A percentile compares a stretch with the other conserved stretches of the same genome.
Conservation (phyloP, 305 asterid species). For the Solanum aculeatissimum region DNA sequence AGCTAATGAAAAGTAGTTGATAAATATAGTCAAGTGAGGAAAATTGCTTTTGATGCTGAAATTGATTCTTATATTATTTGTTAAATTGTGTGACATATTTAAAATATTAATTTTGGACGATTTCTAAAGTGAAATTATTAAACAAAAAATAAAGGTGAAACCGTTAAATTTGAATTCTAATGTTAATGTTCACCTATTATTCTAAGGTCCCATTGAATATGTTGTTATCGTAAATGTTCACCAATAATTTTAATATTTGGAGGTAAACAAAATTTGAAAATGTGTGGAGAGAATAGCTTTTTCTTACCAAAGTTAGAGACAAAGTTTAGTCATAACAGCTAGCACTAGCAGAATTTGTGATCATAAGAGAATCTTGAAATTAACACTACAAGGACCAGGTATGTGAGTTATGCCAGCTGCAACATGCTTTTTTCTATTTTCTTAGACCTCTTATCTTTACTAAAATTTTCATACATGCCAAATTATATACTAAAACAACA, state of each 20-base stretch:
- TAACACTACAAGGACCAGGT: background rate
- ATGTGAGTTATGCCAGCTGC: background rate
- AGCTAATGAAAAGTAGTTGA: background rate
- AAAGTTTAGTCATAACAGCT: background rate
- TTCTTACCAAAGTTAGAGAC: background rate
- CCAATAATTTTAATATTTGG: background rate
- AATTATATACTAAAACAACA: background rate
- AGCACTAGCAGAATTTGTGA: background rate
- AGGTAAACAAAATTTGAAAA: background rate
- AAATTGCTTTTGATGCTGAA: background rate
- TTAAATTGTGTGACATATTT: background rate
- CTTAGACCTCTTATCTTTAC: background rate
- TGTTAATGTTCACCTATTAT: background rate
- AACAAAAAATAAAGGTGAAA: background rate
- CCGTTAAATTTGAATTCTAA: background rate
- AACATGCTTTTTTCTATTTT: background rate
- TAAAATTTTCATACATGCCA: conserved; percentile 6
- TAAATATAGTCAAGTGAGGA: background rate
- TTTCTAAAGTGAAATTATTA: no score
- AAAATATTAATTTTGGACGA: no score
- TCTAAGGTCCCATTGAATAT: background rate
- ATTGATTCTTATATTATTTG: background rate
- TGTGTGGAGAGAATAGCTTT: background rate
- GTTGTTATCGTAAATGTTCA: background rate
- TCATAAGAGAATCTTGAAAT: background rate